phyloP scores from a whole-genome alignment of 2,329 filamentous ascomycete species.

The Monosporascus sp. region DNA sequence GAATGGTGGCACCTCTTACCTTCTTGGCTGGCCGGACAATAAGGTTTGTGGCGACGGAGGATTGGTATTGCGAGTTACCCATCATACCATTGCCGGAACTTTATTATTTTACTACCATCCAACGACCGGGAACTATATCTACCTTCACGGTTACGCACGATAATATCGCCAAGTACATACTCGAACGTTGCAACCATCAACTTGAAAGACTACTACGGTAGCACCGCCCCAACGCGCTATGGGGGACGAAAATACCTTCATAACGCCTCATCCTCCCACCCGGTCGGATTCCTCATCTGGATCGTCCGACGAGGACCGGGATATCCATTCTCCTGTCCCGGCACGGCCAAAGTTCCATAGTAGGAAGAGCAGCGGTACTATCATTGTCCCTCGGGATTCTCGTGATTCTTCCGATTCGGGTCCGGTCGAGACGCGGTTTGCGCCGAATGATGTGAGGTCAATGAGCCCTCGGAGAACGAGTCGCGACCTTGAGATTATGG shows the following conservation, averaged over 20 bases:
- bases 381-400: conserved; percentile 74
- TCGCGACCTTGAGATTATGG: conserved; percentile 83
- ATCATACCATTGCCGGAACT: background rate
- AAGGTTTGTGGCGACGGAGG: background rate
- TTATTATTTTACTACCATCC: background rate
- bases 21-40: background rate
- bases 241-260: conserved; percentile 14
- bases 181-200: background rate
- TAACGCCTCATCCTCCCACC: conserved; percentile 19
- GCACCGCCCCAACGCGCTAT: conserved; percentile 5
- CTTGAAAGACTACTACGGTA: background rate
- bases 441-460: conserved; percentile 80
- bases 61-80: background rate
- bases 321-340: conserved; percentile 46
- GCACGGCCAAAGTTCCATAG: conserved; percentile 63
- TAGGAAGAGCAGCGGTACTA: conserved; percentile 74
- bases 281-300: conserved; percentile 25
- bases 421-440: conserved; percentile 67
- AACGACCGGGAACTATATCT: too few relatives aligned
- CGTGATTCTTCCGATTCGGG: conserved; percentile 70
- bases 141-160: too few relatives aligned
- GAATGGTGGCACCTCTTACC: background rate
- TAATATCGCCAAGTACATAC: too few relatives aligned
- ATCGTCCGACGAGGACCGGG: conserved; percentile 21
- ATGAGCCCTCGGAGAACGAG: conserved; percentile 93